These are phyloP conservation scores for Morella rubra DNA, from an alignment of 306 rosid genomes.

Conservation along the genomic window DNA sequence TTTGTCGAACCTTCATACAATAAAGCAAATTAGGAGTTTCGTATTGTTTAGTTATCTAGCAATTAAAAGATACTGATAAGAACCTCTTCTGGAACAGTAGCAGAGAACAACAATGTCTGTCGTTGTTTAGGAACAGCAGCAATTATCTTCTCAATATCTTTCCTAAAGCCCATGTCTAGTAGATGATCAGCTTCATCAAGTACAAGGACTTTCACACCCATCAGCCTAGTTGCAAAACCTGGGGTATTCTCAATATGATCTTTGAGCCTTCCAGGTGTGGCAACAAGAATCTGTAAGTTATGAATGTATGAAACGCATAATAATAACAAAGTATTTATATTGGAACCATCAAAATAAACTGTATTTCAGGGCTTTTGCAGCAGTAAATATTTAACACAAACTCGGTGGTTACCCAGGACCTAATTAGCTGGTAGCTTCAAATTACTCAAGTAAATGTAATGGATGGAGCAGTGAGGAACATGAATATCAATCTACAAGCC, in stretches of 20 bases:
- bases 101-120: constrained; percentile 90
- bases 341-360: constrained; percentile 2
- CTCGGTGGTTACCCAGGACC: constrained; percentile 2
- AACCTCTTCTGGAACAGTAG: constrained; percentile 93
- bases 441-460: background rate
- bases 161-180: constrained; percentile 97
- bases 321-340: constrained; percentile 10
- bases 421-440: constrained; percentile 6
- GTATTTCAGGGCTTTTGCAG: background rate
- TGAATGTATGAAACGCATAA: constrained; percentile 16
- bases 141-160: constrained; percentile 83
- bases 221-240: constrained; percentile 89
- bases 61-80: constrained; percentile 7
- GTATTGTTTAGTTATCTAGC: background rate
- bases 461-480: background rate
- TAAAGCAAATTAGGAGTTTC: constrained; percentile 20
- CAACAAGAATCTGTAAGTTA: constrained; percentile 83
- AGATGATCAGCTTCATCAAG: constrained; percentile 99
- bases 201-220: constrained; percentile 90
- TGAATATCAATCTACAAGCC: background rate
- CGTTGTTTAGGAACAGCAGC: constrained; percentile 89
- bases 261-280: constrained; percentile 98
- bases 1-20: constrained; percentile 81
- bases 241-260: constrained; percentile 91
- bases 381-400: background rate